These are phyloP conservation scores for Euphrasia arctica DNA, from an alignment of 305 asterid genomes.

Conservation along the genomic window DNA sequence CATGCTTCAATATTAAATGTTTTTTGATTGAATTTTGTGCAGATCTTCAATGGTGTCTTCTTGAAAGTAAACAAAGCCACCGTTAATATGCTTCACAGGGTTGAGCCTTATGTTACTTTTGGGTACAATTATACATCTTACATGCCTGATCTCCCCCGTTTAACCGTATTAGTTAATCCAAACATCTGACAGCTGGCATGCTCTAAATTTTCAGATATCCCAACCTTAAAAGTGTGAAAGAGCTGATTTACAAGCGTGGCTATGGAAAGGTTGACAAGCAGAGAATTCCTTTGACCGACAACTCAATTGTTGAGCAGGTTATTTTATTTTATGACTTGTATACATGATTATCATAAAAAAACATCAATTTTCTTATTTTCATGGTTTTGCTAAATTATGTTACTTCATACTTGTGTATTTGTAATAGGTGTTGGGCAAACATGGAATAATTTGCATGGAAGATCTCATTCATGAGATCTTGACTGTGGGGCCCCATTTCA, in stretches of 20 bases:
- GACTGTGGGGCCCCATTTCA: slow-evolving; percentile 50
- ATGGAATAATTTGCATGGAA: slow-evolving; percentile 44
- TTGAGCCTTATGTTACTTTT: slow-evolving; percentile 74
- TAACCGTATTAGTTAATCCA: background rate
- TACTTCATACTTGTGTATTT: background rate
- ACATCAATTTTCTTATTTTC: background rate
- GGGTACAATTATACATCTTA: slow-evolving; percentile 37
- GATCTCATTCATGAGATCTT: slow-evolving; percentile 48
- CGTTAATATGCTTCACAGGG: slow-evolving; percentile 67
- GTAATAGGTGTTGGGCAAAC: slow-evolving; percentile 36
- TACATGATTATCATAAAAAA: background rate
- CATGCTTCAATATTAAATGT: background rate
- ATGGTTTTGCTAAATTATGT: background rate
- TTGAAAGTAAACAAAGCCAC: slow-evolving; percentile 69
- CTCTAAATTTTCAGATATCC: slow-evolving; percentile 48
- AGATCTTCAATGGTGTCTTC: slow-evolving; percentile 57
- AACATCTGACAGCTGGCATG: background rate
- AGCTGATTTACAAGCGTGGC: slow-evolving; percentile 78
- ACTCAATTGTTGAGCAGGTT: slow-evolving; percentile 55
- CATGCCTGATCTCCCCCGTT: background rate
- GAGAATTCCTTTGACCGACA: slow-evolving; percentile 58
- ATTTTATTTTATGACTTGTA: background rate
- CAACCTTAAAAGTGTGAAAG: slow-evolving; percentile 66
- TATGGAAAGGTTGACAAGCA: slow-evolving; percentile 64
- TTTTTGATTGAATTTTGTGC: slow-evolving; percentile 12